These are phyloP conservation scores for Taiozyma sp. DNA, from an alignment of 1,139 yeast species.

Conservation along the genomic window DNA sequence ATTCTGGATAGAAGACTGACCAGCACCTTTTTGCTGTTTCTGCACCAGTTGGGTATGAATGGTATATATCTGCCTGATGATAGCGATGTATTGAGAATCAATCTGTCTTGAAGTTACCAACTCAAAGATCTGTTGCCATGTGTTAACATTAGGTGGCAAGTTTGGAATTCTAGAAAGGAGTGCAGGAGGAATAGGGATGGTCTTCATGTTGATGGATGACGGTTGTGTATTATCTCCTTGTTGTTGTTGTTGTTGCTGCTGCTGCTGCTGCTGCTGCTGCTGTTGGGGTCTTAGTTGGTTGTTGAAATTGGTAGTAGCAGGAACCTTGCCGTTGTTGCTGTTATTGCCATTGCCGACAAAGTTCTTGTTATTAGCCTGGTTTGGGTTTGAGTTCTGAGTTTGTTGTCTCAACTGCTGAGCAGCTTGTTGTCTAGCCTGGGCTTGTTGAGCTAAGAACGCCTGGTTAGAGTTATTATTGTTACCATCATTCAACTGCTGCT, in stretches of 20 bases:
- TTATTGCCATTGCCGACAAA: conserved; percentile 11
- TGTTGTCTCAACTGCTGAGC: conserved; percentile 27
- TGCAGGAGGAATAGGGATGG: conserved; percentile 71
- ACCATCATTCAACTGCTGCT: conserved; percentile 8
- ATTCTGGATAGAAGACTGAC: conserved; percentile 6
- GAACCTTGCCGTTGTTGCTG: conserved; percentile 5
- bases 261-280: neutral
- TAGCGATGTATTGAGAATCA: conserved; percentile 47
- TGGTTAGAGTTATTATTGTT: conserved; percentile 26
- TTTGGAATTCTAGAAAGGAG: conserved; percentile 68
- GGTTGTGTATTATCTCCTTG: conserved; percentile 17
- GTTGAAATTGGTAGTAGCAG: conserved; percentile 2
- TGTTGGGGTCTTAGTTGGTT: conserved; percentile 14
- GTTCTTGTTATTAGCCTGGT: conserved; percentile 1
- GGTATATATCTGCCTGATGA: conserved; percentile 55
- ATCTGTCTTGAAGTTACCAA: conserved; percentile 55
- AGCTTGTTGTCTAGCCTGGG: conserved; percentile 46
- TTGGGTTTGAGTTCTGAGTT: conserved; percentile 15
- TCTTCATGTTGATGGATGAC: conserved; percentile 35
- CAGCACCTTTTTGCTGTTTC: conserved; percentile 20
- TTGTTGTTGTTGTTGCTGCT: conserved; percentile 2
- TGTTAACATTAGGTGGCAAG: conserved; percentile 73
- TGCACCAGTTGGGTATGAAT: conserved; percentile 47
- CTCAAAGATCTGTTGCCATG: conserved; percentile 81
- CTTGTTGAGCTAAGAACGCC: conserved; percentile 43